phyloP scores from a whole-genome alignment of 805 yeast species.

The Candida suzukii region DNA sequence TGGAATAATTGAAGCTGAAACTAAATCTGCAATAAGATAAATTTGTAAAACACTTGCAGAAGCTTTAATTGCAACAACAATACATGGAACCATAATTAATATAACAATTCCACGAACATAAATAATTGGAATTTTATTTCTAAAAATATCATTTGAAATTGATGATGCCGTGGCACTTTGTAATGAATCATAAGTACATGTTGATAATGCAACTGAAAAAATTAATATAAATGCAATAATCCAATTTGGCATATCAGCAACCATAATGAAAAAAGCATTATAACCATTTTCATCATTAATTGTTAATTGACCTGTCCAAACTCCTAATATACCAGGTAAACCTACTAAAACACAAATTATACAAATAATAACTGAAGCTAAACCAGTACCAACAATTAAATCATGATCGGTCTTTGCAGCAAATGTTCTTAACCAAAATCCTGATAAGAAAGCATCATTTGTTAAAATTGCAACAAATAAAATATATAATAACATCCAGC shows the following conservation, averaged over 20 bases:
- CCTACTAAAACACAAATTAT: constrained; percentile 68
- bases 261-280: constrained; percentile 65
- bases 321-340: constrained; percentile 78
- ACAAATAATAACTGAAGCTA: constrained; percentile 66
- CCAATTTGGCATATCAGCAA: constrained; percentile 77
- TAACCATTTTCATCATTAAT: constrained; percentile 50
- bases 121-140: constrained; percentile 64
- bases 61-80: constrained; percentile 75
- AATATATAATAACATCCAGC: constrained; percentile 87
- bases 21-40: constrained; percentile 84
- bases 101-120: constrained; percentile 68
- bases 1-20: constrained; percentile 84
- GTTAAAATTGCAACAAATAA: constrained; percentile 81
- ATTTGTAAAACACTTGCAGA: constrained; percentile 82
- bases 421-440: constrained; percentile 92
- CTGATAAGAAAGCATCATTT: constrained; percentile 84
- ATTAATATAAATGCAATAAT: constrained; percentile 76
- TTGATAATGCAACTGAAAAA: constrained; percentile 65
- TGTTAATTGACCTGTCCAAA: constrained; percentile 72
- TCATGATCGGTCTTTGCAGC: constrained; percentile 78
- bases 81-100: constrained; percentile 75
- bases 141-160: constrained; percentile 81
- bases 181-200: constrained; percentile 84
- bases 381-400: constrained; percentile 62
- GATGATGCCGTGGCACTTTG: constrained; percentile 87